Evolutionary conservation across 2,329 filamentous ascomycete species (phyloP).

Genomic region (Aspergillus sojae): DNA sequence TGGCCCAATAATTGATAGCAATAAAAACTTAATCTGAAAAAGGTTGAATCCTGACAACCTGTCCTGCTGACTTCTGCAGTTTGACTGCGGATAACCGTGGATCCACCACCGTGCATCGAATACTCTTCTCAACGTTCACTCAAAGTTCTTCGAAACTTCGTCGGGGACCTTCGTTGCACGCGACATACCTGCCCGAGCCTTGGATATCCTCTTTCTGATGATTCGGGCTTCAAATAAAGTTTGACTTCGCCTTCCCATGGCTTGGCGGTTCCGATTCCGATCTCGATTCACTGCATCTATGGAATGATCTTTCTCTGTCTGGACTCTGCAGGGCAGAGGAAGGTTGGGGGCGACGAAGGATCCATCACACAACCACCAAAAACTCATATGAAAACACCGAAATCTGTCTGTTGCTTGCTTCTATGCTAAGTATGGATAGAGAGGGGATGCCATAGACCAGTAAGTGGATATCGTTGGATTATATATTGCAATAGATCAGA

Average conservation of each 20-base stretch:
- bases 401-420: not conserved
- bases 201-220: not conserved
- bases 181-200: not conserved
- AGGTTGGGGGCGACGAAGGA: no score
- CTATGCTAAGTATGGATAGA: not conserved
- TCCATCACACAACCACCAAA: not conserved
- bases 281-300: not conserved
- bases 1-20: not conserved
- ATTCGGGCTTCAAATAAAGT: not conserved
- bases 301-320: not conserved
- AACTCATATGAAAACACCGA: not conserved
- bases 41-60: not conserved
- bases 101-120: not conserved
- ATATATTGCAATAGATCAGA: not conserved
- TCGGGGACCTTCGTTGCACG: not conserved
- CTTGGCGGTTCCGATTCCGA: not conserved
- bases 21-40: not conserved
- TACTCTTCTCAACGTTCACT: not conserved
- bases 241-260: not conserved
- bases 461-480: conserved; percentile 6
- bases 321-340: no score
- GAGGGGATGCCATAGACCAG: not conserved
- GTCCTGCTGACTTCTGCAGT: not conserved
- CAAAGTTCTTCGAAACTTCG: no score
- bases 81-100: not conserved